phyloP scores from a whole-genome alignment of 2,329 filamentous ascomycete species.

The Aspergillus aculeatinus region DNA sequence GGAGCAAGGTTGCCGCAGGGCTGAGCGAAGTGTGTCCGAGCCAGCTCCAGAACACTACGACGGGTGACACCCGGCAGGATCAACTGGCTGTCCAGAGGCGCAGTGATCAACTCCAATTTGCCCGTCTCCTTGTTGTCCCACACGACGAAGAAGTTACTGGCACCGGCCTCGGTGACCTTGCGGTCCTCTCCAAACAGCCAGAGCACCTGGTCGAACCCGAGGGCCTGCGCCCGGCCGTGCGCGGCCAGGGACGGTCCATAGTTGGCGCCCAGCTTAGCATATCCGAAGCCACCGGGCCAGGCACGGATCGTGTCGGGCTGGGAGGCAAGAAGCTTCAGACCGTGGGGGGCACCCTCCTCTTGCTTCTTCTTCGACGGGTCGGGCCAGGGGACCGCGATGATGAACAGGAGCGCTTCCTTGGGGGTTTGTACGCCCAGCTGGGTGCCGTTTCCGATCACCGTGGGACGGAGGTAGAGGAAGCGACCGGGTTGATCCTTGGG shows the following conservation, averaged over 20 bases:
- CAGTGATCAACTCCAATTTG: slow-evolving; percentile 72
- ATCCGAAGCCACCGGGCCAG: slow-evolving; percentile 91
- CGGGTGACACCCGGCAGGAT: slow-evolving; percentile 90
- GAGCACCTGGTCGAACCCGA: slow-evolving; percentile 86
- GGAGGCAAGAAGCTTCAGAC: slow-evolving; percentile 71
- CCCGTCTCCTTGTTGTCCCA: slow-evolving; percentile 62
- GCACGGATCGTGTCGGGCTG: slow-evolving; percentile 81
- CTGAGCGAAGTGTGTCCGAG: slow-evolving; percentile 58
- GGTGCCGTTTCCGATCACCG: slow-evolving; percentile 78
- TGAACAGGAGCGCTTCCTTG: slow-evolving; percentile 81
- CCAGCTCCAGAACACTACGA: slow-evolving; percentile 73
- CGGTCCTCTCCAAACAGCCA: slow-evolving; percentile 82
- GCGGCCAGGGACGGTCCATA: slow-evolving; percentile 82
- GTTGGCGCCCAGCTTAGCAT: slow-evolving; percentile 89
- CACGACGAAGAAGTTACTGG: slow-evolving; percentile 87
- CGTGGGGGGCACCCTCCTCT: slow-evolving; percentile 20
- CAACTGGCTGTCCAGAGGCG: slow-evolving; percentile 75
- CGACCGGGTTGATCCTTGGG: slow-evolving; percentile 60
- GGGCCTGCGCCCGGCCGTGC: slow-evolving; percentile 68
- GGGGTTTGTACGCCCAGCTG: slow-evolving; percentile 80
- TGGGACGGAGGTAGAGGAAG: slow-evolving; percentile 83
- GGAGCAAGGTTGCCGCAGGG: slow-evolving; percentile 56
- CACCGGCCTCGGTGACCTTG: slow-evolving; percentile 85
- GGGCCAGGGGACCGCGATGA: slow-evolving; percentile 60
- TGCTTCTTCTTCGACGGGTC: slow-evolving; percentile 32